Evolutionary conservation across 768 basidiomycete species (phyloP).

Genomic region (Tricholoma hemisulphureum): DNA sequence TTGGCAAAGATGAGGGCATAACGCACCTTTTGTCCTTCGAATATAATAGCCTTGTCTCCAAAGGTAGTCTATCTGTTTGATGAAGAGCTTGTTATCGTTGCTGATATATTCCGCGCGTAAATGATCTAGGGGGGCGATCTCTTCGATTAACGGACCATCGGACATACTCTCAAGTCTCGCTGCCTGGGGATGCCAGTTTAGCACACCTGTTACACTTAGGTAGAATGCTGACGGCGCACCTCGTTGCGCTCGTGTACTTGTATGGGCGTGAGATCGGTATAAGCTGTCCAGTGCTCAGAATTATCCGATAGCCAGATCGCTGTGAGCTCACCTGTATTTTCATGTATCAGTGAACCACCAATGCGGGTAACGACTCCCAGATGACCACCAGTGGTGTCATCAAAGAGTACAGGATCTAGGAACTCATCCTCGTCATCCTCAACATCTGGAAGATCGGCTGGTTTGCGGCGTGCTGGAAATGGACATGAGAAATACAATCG

Average conservation of each 20-base stretch:
- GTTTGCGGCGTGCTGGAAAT: conserved; percentile 12
- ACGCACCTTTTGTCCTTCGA: conserved; percentile 67
- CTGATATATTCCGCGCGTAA: conserved; percentile 68
- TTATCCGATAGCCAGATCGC: background rate
- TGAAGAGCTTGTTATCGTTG: conserved; percentile 51
- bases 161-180: conserved; percentile 30
- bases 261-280: conserved; percentile 8
- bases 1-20: conserved; percentile 1
- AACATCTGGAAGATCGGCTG: conserved; percentile 15
- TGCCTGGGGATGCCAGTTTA: background rate
- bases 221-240: conserved; percentile 10
- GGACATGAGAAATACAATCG: background rate
- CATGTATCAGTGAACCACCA: background rate
- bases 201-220: background rate
- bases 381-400: background rate
- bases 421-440: conserved; percentile 11
- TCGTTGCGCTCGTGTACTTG: conserved; percentile 26
- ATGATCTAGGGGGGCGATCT: conserved; percentile 48
- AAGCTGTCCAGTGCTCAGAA: background rate
- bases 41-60: conserved; percentile 62
- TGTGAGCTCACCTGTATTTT: background rate
- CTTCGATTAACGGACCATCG: conserved; percentile 53
- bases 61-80: conserved; percentile 76
- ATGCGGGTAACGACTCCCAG: conserved; percentile 3
- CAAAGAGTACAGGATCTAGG: background rate